Percentiles rank a stretch among this genome's conserved stretches.
Evolutionary conservation across 208 protist genomes (phyloP).

Genomic region (Crithidia expoeki): DNA sequence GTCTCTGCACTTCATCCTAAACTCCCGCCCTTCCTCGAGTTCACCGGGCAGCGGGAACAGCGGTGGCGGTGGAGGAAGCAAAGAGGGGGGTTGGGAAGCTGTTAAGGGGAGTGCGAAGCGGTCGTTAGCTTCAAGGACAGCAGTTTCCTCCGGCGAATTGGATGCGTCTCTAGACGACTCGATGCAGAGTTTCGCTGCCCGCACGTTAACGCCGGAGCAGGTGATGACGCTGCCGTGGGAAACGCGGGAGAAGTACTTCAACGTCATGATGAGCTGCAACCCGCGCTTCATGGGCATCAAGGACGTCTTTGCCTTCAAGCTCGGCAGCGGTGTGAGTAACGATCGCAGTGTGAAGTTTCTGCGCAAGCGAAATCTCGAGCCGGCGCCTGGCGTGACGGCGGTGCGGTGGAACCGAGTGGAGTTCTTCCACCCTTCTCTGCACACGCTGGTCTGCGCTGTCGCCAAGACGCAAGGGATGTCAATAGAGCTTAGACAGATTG

Average conservation of each 20-base stretch:
- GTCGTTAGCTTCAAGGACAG: background rate
- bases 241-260: conserved; percentile 39
- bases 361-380: conserved; percentile 46
- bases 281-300: conserved; percentile 56
- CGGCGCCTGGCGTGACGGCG: conserved; percentile 44
- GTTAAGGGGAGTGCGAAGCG: background rate
- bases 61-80: background rate
- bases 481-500: conserved; percentile 12
- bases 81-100: background rate
- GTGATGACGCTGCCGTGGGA: conserved; percentile 34
- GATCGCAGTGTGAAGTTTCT: conserved; percentile 53
- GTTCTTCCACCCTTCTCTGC: conserved; percentile 56
- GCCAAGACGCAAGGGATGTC: conserved; percentile 45
- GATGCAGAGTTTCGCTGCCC: background rate
- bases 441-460: conserved; percentile 46
- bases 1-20: background rate
- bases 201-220: conserved; percentile 21
- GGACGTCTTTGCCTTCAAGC: conserved; percentile 55
- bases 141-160: background rate
- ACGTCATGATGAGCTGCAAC: conserved; percentile 25
- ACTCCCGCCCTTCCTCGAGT: background rate
- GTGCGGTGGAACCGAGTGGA: conserved; percentile 73
- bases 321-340: conserved; percentile 43
- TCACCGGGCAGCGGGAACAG: no score
- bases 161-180: background rate